A percentile compares a stretch with the other conserved stretches of the same genome.
Evolutionary conservation across 345 rosid species (phyloP).

Genomic region (Luvunga scandens): DNA sequence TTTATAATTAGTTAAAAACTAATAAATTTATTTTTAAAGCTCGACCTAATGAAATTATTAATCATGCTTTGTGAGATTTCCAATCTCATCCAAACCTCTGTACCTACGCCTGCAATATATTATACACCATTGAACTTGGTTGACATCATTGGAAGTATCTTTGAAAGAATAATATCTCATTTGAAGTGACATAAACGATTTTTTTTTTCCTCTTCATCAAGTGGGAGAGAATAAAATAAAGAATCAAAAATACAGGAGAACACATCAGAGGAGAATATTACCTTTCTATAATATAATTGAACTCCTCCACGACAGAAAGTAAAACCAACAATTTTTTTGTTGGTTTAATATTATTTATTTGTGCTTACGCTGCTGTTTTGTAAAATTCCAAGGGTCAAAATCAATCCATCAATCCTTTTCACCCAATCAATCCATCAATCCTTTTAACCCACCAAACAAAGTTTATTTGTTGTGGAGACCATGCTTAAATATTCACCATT

Average conservation of each 20-base stretch:
- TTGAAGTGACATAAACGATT: background rate
- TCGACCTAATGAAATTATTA: too few relatives aligned
- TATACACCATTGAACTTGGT: background rate
- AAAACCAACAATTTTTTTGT: background rate
- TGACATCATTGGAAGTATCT: background rate
- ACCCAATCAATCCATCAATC: slow-evolving; percentile 19
- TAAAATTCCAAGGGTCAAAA: slow-evolving; percentile 9
- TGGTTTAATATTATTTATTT: too few relatives aligned
- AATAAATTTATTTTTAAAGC: background rate
- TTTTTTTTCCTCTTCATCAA: background rate
- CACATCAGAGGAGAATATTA: background rate
- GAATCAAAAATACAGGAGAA: background rate
- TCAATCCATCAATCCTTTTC: slow-evolving; percentile 16
- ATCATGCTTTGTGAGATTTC: background rate
- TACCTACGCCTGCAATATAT: background rate
- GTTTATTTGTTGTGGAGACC: background rate
- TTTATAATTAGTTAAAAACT: background rate
- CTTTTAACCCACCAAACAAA: slow-evolving; percentile 6
- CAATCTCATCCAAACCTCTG: background rate
- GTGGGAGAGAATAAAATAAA: slow-evolving; percentile 6
- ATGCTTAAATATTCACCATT: background rate
- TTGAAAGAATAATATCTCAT: background rate
- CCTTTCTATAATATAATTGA: background rate
- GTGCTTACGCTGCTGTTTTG: background rate
- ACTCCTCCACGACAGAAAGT: background rate